A percentile compares a stretch with the other conserved stretches of the same genome.
Conservation (phyloP, 768 basidiomycete species). For the Amanita muscaria region DNA sequence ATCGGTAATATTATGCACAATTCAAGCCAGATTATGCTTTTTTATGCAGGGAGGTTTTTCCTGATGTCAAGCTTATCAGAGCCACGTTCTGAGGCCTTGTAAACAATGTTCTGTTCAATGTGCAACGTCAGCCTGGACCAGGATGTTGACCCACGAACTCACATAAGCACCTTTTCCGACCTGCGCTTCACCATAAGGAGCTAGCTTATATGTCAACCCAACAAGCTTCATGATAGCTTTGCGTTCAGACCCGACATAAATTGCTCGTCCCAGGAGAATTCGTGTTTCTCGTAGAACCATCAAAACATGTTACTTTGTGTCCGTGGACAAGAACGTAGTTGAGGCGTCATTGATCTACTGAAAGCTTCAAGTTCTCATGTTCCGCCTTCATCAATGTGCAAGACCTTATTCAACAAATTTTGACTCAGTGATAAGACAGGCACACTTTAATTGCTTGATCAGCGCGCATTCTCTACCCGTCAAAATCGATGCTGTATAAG, state of each 20-base stretch:
- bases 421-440: background rate
- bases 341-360: too few species aligned
- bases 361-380: too few species aligned
- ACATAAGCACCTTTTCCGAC: background rate
- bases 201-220: background rate
- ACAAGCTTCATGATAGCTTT: too few species aligned
- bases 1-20: too few species aligned
- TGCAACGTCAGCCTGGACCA: conserved; percentile 1
- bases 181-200: background rate
- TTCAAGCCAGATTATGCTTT: too few species aligned
- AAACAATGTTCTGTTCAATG: conserved; percentile 15
- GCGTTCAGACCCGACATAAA: background rate
- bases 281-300: too few species aligned
- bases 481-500: conserved; percentile 90
- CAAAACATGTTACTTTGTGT: too few species aligned
- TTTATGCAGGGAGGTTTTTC: too few species aligned
- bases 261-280: background rate
- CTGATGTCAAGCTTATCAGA: conserved; percentile 12
- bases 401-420: too few species aligned
- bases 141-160: background rate
- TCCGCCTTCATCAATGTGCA: too few species aligned
- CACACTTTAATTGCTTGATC: conserved; percentile 87
- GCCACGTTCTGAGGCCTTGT: conserved; percentile 14
- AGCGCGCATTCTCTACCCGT: conserved; percentile 94
- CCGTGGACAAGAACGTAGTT: too few species aligned